Conservation (phyloP, 371 early-diverging fungal species). For the Batkoa obscura region DNA sequence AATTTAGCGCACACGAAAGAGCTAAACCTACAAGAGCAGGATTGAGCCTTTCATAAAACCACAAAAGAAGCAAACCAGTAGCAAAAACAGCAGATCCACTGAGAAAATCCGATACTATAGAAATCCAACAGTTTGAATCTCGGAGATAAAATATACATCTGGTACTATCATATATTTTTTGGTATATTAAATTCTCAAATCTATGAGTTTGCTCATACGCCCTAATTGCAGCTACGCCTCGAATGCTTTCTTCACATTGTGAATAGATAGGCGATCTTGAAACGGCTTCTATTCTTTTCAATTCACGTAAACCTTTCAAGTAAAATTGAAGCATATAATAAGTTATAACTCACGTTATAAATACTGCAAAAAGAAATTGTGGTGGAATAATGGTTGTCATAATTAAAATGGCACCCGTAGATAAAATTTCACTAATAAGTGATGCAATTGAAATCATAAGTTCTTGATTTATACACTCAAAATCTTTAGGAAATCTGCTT, state of each 20-base stretch:
- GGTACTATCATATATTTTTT: conserved; percentile 33
- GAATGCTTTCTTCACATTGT: conserved; percentile 50
- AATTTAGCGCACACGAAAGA: conserved; percentile 47
- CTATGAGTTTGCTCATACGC: conserved; percentile 44
- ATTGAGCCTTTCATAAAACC: conserved; percentile 20
- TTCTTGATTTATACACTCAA: conserved; percentile 44
- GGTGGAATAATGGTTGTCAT: conserved; percentile 36
- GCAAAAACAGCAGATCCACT: conserved; percentile 37
- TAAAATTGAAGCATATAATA: conserved; percentile 32
- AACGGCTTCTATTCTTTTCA: conserved; percentile 62
- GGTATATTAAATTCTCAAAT: conserved; percentile 30
- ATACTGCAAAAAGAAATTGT: conserved; percentile 22
- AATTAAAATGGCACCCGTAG: conserved; percentile 32
- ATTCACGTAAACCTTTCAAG: conserved; percentile 44
- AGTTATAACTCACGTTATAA: conserved; percentile 18
- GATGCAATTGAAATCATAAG: conserved; percentile 28
- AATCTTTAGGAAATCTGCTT: conserved; percentile 64
- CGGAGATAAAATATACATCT: conserved; percentile 50
- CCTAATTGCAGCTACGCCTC: conserved; percentile 51
- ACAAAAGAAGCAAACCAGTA: conserved; percentile 26
- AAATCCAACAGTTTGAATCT: conserved; percentile 70
- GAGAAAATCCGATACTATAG: conserved; percentile 40
- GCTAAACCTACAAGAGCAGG: conserved; percentile 59
- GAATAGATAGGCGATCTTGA: conserved; percentile 56
- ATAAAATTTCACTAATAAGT: conserved; percentile 26